These are phyloP conservation scores for Schizochytrium sp. DNA, from an alignment of 108 stramenopile species.

Conservation along the genomic window DNA sequence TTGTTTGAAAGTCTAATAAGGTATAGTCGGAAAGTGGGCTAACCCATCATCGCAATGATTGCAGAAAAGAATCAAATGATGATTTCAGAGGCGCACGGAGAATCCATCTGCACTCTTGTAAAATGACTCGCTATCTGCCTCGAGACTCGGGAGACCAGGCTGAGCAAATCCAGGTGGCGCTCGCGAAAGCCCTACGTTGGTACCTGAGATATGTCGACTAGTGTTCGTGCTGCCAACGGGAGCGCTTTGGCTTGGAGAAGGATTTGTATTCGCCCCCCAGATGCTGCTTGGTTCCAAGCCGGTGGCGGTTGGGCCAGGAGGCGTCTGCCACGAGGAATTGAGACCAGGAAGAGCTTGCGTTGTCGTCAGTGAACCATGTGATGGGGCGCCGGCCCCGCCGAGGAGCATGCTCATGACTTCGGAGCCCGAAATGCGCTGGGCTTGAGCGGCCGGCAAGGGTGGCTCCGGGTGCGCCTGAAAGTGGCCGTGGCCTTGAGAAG, in stretches of 20 bases:
- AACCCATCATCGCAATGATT: no score
- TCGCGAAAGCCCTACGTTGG: not conserved
- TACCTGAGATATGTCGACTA: no score
- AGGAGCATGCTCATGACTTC: not conserved
- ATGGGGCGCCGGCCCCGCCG: not conserved
- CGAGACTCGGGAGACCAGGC: not conserved
- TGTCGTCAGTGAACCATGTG: no score
- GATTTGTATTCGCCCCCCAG: not conserved
- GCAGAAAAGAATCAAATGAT: not conserved
- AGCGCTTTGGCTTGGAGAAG: no score
- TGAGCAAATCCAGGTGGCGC: not conserved
- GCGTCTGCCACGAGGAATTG: not conserved
- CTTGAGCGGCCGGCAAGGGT: not conserved
- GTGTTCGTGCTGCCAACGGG: no score
- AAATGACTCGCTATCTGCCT: not conserved
- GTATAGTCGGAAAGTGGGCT: no score
- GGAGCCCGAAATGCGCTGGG: not conserved
- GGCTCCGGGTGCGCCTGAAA: no score
- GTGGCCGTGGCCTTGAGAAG: no score
- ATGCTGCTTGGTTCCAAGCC: not conserved
- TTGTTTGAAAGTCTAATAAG: no score
- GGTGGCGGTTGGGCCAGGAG: not conserved
- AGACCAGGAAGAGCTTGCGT: not conserved
- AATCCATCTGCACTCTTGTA: not conserved
- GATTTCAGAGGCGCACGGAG: not conserved